A percentile compares a stretch with the other conserved stretches of the same genome.
phyloP scores from a whole-genome alignment of 495 filamentous ascomycete genomes.

The Lepraria neglecta region DNA sequence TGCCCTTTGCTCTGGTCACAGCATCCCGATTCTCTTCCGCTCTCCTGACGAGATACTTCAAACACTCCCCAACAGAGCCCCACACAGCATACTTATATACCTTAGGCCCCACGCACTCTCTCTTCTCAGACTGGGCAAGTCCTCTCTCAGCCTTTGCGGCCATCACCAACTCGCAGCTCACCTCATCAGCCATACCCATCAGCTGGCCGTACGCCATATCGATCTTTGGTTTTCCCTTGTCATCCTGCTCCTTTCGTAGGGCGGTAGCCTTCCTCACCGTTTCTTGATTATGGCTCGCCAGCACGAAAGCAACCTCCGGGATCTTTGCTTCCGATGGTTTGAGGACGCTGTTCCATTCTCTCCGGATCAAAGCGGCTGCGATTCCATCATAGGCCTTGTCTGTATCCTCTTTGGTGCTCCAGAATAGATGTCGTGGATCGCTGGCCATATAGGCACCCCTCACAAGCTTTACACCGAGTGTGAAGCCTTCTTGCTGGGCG shows the following conservation, averaged over 20 bases:
- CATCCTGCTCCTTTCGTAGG: slow-evolving; percentile 47
- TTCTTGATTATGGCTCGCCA: slow-evolving; percentile 88
- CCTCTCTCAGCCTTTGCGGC: slow-evolving; percentile 35
- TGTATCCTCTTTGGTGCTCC: slow-evolving; percentile 77
- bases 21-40: slow-evolving; percentile 92
- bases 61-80: slow-evolving; percentile 86
- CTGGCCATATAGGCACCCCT: slow-evolving; percentile 81
- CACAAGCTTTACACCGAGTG: slow-evolving; percentile 84
- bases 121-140: slow-evolving; percentile 8
- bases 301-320: slow-evolving; percentile 61
- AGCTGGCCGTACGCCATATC: slow-evolving; percentile 82
- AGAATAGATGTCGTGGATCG: slow-evolving; percentile 73
- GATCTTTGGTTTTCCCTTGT: slow-evolving; percentile 39
- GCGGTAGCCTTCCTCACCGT: slow-evolving; percentile 66
- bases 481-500: slow-evolving; percentile 63
- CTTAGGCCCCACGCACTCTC: slow-evolving; percentile 43
- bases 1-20: slow-evolving; percentile 67
- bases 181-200: slow-evolving; percentile 95
- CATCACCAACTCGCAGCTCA: slow-evolving; percentile 72
- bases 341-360: slow-evolving; percentile 48
- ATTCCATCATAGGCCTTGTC: slow-evolving; percentile 59
- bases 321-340: slow-evolving; percentile 43
- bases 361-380: slow-evolving; percentile 51
- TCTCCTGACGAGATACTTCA: slow-evolving; percentile 81
- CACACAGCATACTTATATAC: slow-evolving; percentile 89